phyloP scores from a whole-genome alignment of 78 protist species.

The Monosiga brevicollis region DNA sequence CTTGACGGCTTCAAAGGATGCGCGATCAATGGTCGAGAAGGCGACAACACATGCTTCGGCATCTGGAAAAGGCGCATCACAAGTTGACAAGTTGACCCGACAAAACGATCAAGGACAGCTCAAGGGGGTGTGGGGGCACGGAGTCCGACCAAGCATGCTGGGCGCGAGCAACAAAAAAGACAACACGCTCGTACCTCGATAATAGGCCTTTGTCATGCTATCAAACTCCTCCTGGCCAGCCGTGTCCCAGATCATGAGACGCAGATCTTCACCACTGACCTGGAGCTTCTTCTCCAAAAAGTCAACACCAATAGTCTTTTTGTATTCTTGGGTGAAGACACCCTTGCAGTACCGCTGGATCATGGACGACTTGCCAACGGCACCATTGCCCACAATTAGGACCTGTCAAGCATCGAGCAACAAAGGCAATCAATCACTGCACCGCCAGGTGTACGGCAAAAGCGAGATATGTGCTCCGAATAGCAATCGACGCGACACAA shows the following conservation, averaged over 20 bases:
- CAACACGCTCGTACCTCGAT: conserved; percentile 7
- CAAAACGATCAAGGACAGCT: neutral
- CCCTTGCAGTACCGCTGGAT: conserved; percentile 30
- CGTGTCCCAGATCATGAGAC: conserved; percentile 33
- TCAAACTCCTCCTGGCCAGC: conserved; percentile 34
- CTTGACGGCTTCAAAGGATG: conserved; percentile 30
- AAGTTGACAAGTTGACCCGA: neutral
- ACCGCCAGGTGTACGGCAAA: too few relatives aligned
- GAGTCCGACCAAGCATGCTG: too few relatives aligned
- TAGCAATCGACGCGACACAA: too few relatives aligned
- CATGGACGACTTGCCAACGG: conserved; percentile 52
- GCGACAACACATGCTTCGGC: conserved; percentile 31
- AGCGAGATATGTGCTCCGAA: too few relatives aligned
- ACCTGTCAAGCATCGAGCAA: too few relatives aligned
- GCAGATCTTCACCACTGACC: conserved; percentile 2
- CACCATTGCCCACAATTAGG: conserved; percentile 57
- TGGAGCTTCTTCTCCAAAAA: conserved; percentile 21
- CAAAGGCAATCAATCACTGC: too few relatives aligned
- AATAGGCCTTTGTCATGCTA: conserved; percentile 22
- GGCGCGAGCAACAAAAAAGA: too few relatives aligned
- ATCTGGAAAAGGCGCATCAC: neutral
- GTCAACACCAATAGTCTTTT: conserved; percentile 47
- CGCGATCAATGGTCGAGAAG: conserved; percentile 36
- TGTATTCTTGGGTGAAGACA: conserved; percentile 42
- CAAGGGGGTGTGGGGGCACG: too few relatives aligned